Evolutionary conservation across 2,329 filamentous ascomycete genomes (phyloP), one percentile per base, ranked within the genome.

Genomic region (Neospermospora avenae): DNA sequence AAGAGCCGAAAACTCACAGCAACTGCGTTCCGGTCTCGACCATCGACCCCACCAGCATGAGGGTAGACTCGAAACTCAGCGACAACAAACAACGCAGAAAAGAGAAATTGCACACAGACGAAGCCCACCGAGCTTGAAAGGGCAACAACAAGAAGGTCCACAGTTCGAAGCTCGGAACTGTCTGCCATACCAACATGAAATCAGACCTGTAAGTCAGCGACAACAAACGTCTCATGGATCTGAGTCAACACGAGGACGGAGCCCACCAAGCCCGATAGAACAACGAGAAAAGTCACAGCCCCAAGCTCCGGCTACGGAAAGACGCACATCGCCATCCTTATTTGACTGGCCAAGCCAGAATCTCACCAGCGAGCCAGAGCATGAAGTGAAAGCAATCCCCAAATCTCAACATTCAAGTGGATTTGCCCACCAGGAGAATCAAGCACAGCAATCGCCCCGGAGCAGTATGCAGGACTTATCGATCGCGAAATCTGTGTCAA

Each of bases 331-430:
- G 4, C 55, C 44, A 13, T 58, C 56, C 11, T 46, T 58, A 8
- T 58, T 58, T 25, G 51, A 45, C 7, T 58, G 56, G 56, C 45
- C 45, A n/a, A 58, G 37, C 18, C n/a, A 31, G 8, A 42, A 22
- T 5, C 28, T 25, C 14, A 11, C 11, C 55, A 35, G 37, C 41
- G 39, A 42, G 4, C 45, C 31, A 41, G 34, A 42, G 5, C 10
- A 10, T 10, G 45, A 42, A 13, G 24, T 44, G 25, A 52, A 46
- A n/a, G 16, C n/a, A n/a, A 20, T 35, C 14, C n/a, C 56, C 2
- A 58, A 24, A 20, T 53, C 45, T 1, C 56, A 58, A 13, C 45
- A 58, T 8, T 58, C 56, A n/a, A 58, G 46, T 53, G 55, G 42
- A 4, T 57, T 39, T 41, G 31, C 39, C 8, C 55, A 41, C 20